Evolutionary conservation across 306 rosid genomes (phyloP).

Genomic region (Calophaca sinica): DNA sequence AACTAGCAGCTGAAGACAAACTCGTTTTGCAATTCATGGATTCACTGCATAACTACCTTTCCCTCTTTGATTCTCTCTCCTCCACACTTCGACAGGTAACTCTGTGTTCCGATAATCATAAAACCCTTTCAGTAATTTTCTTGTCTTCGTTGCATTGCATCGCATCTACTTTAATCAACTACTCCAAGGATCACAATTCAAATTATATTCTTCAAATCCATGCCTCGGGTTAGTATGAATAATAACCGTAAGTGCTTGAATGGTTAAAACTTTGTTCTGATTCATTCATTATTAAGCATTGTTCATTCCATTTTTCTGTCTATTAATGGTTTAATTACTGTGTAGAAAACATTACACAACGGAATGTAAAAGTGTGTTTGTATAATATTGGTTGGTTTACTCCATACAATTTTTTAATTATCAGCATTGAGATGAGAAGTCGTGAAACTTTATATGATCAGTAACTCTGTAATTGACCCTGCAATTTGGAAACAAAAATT

Average conservation of each 20-base stretch:
- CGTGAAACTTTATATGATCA: not conserved
- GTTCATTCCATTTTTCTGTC: constrained; percentile 18
- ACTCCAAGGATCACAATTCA: not conserved
- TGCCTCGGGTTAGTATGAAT: not conserved
- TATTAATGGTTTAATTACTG: not conserved
- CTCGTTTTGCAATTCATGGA: constrained; percentile 72
- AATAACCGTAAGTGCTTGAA: not conserved
- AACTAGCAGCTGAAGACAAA: constrained; percentile 47
- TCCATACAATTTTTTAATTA: not conserved
- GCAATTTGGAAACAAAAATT: not conserved
- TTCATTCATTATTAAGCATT: constrained; percentile 17
- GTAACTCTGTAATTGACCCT: constrained; percentile 18
- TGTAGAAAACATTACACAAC: not conserved
- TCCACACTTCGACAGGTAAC: constrained; percentile 75
- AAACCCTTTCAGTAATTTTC: constrained; percentile 11
- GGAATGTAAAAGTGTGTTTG: constrained; percentile 9
- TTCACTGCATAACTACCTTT: constrained; percentile 66
- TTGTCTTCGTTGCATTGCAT: not conserved
- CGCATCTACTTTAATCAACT: no score
- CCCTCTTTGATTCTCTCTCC: constrained; percentile 63
- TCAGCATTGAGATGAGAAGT: not conserved
- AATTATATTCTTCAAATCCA: not conserved
- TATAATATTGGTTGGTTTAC: constrained; percentile 4
- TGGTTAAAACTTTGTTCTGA: constrained; percentile 1
- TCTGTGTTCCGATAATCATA: not conserved